Conservation (phyloP, 805 yeast species). For the Lipomyces sp. region DNA sequence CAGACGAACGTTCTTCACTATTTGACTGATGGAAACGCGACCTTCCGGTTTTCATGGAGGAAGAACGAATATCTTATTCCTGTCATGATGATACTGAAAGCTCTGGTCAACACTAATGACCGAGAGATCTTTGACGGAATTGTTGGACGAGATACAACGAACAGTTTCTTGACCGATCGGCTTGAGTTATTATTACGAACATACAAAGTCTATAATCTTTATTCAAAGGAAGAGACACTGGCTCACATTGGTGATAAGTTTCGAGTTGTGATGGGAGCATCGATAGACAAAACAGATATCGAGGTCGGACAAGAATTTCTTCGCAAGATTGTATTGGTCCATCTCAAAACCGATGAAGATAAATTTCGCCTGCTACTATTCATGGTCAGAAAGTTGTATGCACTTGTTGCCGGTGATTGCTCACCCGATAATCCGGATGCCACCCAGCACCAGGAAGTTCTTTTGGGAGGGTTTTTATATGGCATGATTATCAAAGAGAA, state of each 20-base stretch:
- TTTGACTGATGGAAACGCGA: conserved; percentile 90
- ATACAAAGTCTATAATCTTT: conserved; percentile 74
- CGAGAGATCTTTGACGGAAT: conserved; percentile 95
- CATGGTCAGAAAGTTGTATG: conserved; percentile 92
- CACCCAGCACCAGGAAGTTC: conserved; percentile 95
- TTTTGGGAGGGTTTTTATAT: conserved; percentile 91
- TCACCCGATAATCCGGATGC: conserved; percentile 98
- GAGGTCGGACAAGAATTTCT: conserved; percentile 88
- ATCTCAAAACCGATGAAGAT: conserved; percentile 63
- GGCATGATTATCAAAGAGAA: conserved; percentile 97
- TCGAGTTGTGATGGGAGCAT: conserved; percentile 85
- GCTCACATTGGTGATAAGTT: conserved; percentile 95
- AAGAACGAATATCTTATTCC: conserved; percentile 94
- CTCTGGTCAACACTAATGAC: conserved; percentile 85
- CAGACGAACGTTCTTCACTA: conserved; percentile 97
- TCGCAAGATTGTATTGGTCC: conserved; percentile 82
- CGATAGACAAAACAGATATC: conserved; percentile 81
- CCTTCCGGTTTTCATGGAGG: conserved; percentile 95
- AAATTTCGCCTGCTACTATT: conserved; percentile 84
- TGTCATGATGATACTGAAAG: conserved; percentile 86
- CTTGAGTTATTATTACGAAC: conserved; percentile 86
- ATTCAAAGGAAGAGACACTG: conserved; percentile 82
- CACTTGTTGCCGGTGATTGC: conserved; percentile 95
- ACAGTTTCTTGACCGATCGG: conserved; percentile 97
- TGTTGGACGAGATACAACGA: conserved; percentile 79